These are phyloP conservation scores for Cantharellus anzutake DNA, from an alignment of 768 basidiomycete species.

Conservation along the genomic window DNA sequence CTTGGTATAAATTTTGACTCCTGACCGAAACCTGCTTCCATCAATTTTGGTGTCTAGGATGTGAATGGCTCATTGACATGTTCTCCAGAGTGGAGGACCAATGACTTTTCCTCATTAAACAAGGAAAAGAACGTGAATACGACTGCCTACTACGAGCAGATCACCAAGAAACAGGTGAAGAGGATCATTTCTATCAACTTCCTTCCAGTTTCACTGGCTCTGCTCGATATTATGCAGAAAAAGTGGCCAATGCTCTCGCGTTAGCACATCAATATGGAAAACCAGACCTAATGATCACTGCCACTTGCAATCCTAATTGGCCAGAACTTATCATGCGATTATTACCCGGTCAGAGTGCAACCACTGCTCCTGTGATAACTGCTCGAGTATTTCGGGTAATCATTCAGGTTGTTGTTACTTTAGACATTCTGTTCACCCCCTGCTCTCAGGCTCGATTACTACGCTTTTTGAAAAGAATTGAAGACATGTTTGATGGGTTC, in stretches of 20 bases:
- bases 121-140: neutral
- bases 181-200: slow-evolving; percentile 9
- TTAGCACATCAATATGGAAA: slow-evolving; percentile 21
- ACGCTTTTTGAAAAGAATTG: neutral
- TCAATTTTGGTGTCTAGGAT: slow-evolving; percentile 19
- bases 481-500: slow-evolving; percentile 3
- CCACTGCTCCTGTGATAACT: slow-evolving; percentile 21
- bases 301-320: slow-evolving; percentile 36
- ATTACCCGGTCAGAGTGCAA: slow-evolving; percentile 18
- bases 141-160: slow-evolving; percentile 4
- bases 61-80: slow-evolving; percentile 24
- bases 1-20: slow-evolving; percentile 18
- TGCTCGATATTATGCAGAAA: slow-evolving; percentile 20
- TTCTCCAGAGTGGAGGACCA: slow-evolving; percentile 13
- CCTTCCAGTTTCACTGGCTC: slow-evolving; percentile 27
- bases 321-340: slow-evolving; percentile 24
- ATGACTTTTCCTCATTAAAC: neutral
- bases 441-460: neutral
- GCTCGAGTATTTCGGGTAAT: slow-evolving; percentile 18
- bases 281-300: slow-evolving; percentile 30
- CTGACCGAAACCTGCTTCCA: slow-evolving; percentile 17
- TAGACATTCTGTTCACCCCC: slow-evolving; percentile 11
- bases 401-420: slow-evolving; percentile 18
- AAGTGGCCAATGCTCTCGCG: slow-evolving; percentile 27
- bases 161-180: too few relatives aligned